Percentiles rank a stretch among this genome's conserved stretches.
Evolutionary conservation across 1,284 basidiomycete species (phyloP).

Genomic region (Tausonia pullulans): DNA sequence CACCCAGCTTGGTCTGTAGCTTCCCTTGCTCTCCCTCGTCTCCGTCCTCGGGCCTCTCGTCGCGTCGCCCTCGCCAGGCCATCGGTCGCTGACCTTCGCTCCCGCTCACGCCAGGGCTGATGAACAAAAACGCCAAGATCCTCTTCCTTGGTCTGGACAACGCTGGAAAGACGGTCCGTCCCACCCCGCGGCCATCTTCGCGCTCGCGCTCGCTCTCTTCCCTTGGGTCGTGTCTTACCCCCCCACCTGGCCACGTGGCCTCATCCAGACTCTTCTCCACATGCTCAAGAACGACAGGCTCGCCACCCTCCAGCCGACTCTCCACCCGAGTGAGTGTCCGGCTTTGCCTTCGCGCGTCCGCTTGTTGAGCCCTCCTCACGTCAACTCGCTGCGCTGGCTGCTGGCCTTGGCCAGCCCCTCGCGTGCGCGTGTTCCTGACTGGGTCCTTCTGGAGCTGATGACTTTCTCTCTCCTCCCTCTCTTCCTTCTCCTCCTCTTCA

Average conservation of each 20-base stretch:
- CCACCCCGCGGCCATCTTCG: background rate
- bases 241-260: background rate
- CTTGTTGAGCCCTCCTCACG: slow-evolving; percentile 21
- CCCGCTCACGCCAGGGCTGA: slow-evolving; percentile 50
- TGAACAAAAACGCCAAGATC: slow-evolving; percentile 99
- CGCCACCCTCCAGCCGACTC: slow-evolving; percentile 93
- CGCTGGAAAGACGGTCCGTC: slow-evolving; percentile 91
- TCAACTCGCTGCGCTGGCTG: background rate
- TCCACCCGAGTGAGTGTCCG: slow-evolving; percentile 76
- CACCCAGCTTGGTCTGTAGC: slow-evolving; percentile 64
- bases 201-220: background rate
- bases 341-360: too few relatives aligned
- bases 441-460: background rate
- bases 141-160: slow-evolving; percentile 98
- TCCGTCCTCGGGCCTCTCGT: background rate
- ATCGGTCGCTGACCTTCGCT: slow-evolving; percentile 7
- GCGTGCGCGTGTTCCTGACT: background rate
- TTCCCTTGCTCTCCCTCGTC: background rate
- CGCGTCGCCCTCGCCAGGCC: background rate
- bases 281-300: slow-evolving; percentile 99
- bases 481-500: slow-evolving; percentile 30
- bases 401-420: background rate
- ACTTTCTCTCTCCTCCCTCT: background rate
- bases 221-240: background rate
- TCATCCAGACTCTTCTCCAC: slow-evolving; percentile 80